Evolutionary conservation across 805 yeast species (phyloP), one percentile per base, ranked within the genome.

Genomic region (Myxozyma lipomycoides): DNA sequence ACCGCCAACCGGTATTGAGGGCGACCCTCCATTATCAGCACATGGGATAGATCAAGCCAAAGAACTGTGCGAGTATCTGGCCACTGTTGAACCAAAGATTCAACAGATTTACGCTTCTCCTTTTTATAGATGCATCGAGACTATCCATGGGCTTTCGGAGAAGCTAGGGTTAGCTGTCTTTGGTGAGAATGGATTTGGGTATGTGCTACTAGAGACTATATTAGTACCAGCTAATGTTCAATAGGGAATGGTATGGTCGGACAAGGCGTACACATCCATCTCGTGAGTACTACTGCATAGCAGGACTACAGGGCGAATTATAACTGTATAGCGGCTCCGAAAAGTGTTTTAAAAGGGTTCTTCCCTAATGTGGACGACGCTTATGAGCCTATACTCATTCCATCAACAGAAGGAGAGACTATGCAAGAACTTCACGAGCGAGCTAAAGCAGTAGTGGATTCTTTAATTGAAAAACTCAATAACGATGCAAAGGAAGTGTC

Each of bases 41-140:
- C 95, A 87, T 64, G 98, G 98, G 3, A 82, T 79, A 2, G 83
- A 81, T 9, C 98, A 93, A 69, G 95, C 98, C 0, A 73, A 77
- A 36, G 93, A 93, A 62, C 70, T 93, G 55, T 89, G 86, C 0
- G 75, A 70, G 23, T 83, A 75, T 63, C 62, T 90, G 17, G 59
- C 77, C 17, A 72, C 78, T 0, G 52, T 64, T 4, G 55, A 46
- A n/a, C 83, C 84, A 3, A 76, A 75, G 49, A 95, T 95, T 1
- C 82, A 84, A 53, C 68, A 84, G 51, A 76, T 93, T 9, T 76
- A 88, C 56, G 69, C 84, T 0, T 84, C 95, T 17, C 98, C 98
- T 0, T 90, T 89, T 66, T 89, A 86, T 65, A 73, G 98, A 51
- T 93, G 98, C 66, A 71, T 89, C 4, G 87, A 93, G 63, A 90